A percentile compares a stretch with the other conserved stretches of the same genome.
phyloP scores from a whole-genome alignment of 2,329 filamentous ascomycete species.

The Penicillium sp. region DNA sequence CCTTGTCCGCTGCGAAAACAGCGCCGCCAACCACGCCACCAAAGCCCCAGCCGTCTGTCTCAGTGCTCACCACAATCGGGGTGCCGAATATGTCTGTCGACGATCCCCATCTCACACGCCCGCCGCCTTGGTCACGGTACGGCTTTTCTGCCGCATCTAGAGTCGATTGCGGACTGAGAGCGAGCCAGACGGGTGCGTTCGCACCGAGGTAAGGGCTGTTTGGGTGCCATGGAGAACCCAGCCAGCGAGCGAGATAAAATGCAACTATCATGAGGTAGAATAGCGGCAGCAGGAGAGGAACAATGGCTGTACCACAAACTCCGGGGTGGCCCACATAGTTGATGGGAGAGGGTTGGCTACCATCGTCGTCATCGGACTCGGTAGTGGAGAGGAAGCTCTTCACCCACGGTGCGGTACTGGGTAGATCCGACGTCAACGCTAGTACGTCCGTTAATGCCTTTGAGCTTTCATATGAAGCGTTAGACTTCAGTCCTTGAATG shows the following conservation, averaged over 20 bases:
- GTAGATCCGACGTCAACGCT: constrained; percentile 66
- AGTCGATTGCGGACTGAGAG: constrained; percentile 58
- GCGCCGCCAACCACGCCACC: constrained; percentile 48
- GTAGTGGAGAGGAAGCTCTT: constrained; percentile 51
- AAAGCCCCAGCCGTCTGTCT: constrained; percentile 80
- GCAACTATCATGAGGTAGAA: constrained; percentile 63
- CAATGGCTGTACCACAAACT: constrained; percentile 75
- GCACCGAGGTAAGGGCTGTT: constrained; percentile 74
- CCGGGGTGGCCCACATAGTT: constrained; percentile 84
- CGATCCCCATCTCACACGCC: constrained; percentile 75
- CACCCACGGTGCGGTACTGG: constrained; percentile 58
- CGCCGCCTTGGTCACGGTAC: constrained; percentile 56
- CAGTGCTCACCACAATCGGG: constrained; percentile 67
- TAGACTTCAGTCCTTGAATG: constrained; percentile 65
- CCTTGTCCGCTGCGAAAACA: constrained; percentile 48
- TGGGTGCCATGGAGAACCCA: constrained; percentile 87
- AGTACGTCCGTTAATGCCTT: constrained; percentile 86
- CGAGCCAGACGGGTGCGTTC: constrained; percentile 71
- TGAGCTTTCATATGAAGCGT: constrained; percentile 72
- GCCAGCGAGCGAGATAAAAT: constrained; percentile 68
- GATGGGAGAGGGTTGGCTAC: constrained; percentile 42
- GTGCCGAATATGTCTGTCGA: constrained; percentile 58
- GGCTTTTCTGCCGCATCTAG: constrained; percentile 35
- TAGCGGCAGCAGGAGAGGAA: constrained; percentile 68
- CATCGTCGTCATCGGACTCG: constrained; percentile 9